A percentile compares a stretch with the other conserved stretches of the same genome.
phyloP scores from a whole-genome alignment of 106 monocot species.

The Chionographis japonica region DNA sequence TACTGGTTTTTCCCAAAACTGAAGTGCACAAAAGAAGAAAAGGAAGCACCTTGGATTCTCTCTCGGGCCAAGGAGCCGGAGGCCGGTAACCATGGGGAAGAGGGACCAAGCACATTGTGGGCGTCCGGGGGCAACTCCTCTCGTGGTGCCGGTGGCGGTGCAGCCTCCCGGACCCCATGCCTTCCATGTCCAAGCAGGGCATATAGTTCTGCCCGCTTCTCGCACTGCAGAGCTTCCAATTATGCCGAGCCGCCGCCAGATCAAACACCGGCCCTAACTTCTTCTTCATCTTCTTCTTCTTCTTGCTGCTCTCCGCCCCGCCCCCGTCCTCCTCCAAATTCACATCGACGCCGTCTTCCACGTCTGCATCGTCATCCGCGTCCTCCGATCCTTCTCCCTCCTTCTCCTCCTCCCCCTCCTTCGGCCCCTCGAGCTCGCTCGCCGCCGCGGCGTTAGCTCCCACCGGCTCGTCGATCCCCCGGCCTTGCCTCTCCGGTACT shows the following conservation, averaged over 20 bases:
- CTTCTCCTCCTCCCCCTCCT: constrained; percentile 5
- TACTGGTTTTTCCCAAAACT: constrained; percentile 1
- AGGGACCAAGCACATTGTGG: constrained; percentile 61
- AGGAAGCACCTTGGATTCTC: constrained; percentile 57
- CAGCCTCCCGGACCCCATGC: constrained; percentile 25
- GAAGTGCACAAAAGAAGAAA: neutral
- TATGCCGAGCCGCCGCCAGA: constrained; percentile 30
- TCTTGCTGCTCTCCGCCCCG: constrained; percentile 18
- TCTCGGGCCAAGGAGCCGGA: constrained; percentile 75
- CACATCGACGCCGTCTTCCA: constrained; percentile 41
- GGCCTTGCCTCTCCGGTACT: neutral
- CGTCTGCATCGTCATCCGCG: constrained; percentile 26
- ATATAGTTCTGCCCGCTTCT: constrained; percentile 58
- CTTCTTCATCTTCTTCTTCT: constrained; percentile 26
- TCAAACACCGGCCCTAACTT: constrained; percentile 67
- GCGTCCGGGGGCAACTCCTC: constrained; percentile 62
- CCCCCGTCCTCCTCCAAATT: constrained; percentile 21
- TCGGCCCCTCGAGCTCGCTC: neutral
- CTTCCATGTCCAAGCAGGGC: constrained; percentile 82
- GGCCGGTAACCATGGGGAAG: constrained; percentile 56
- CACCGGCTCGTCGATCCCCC: neutral
- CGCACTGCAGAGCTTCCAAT: constrained; percentile 68
- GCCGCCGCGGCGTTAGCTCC: neutral
- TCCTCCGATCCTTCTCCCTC: constrained; percentile 18
- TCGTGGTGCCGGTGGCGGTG: constrained; percentile 67